Evolutionary conservation across 208 protist species (phyloP).

Genomic region (Acanthamoeba quina): DNA sequence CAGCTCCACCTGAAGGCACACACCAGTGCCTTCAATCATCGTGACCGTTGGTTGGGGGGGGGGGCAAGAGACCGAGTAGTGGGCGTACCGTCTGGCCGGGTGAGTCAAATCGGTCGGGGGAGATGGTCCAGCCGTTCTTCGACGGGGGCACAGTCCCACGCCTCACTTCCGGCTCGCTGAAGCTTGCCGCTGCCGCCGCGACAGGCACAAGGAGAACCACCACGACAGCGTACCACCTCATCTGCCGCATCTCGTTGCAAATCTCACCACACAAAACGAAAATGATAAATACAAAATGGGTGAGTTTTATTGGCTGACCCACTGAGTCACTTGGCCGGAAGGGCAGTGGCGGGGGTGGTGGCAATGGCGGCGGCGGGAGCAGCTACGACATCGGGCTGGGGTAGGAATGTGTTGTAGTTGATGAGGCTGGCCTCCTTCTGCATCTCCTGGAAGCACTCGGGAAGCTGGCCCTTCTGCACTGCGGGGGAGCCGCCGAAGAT

Average conservation of each 20-base stretch:
- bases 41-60: not conserved
- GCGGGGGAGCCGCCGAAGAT: slow-evolving; percentile 80
- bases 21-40: too few species aligned
- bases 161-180: too few species aligned
- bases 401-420: slow-evolving; percentile 67
- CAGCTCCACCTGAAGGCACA: not conserved
- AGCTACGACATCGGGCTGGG: not conserved
- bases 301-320: too few species aligned
- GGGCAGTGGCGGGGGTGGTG: not conserved
- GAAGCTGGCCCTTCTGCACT: slow-evolving; percentile 75
- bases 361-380: not conserved
- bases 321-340: not conserved
- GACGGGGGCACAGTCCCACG: too few species aligned
- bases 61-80: not conserved
- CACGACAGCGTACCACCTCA: too few species aligned
- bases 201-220: too few species aligned
- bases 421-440: slow-evolving; percentile 32
- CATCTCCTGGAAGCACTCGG: slow-evolving; percentile 80
- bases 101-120: too few species aligned
- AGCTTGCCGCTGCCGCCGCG: too few species aligned
- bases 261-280: too few species aligned
- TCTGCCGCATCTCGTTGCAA: too few species aligned
- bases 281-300: too few species aligned
- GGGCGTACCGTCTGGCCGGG: not conserved
- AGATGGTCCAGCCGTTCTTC: too few species aligned